These are phyloP conservation scores for Chlamydomonas sp. DNA, from an alignment of 139 green algal genomes.

Conservation along the genomic window DNA sequence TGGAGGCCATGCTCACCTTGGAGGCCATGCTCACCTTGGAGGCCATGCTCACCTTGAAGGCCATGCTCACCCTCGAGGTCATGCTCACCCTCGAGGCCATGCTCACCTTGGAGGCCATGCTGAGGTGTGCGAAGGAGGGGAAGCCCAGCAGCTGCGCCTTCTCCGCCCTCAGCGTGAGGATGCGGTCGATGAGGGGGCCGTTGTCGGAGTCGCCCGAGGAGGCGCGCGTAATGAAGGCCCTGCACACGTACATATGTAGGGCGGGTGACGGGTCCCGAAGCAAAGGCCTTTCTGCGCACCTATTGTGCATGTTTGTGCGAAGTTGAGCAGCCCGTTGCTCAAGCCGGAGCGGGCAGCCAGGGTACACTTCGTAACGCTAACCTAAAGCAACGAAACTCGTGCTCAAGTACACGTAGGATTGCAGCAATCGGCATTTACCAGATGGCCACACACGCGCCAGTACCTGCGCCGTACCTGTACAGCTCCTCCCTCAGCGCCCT, in stretches of 20 bases:
- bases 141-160: slow-evolving; percentile 94
- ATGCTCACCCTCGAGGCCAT: too few species aligned
- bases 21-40: too few species aligned
- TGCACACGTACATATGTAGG: slow-evolving; percentile 9
- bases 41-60: too few species aligned
- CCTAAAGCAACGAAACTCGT: background rate
- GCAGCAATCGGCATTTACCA: background rate
- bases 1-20: too few species aligned
- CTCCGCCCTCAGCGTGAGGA: slow-evolving; percentile 85
- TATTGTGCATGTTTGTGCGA: too few species aligned
- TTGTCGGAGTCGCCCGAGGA: slow-evolving; percentile 89
- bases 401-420: too few species aligned
- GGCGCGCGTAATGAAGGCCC: slow-evolving; percentile 87
- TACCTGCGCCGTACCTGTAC: slow-evolving; percentile 69
- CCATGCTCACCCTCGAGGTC: too few species aligned
- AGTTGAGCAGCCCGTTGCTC: too few species aligned
- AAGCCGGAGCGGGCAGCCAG: too few species aligned
- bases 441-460: background rate
- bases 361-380: too few species aligned
- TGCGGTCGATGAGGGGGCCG: slow-evolving; percentile 87
- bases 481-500: slow-evolving; percentile 92
- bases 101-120: slow-evolving; percentile 82
- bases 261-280: background rate
- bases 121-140: slow-evolving; percentile 85
- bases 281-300: too few species aligned